Base-by-base conservation (phyloP, 345 rosid genomes). In the Noccaea bulbosa region DNA sequence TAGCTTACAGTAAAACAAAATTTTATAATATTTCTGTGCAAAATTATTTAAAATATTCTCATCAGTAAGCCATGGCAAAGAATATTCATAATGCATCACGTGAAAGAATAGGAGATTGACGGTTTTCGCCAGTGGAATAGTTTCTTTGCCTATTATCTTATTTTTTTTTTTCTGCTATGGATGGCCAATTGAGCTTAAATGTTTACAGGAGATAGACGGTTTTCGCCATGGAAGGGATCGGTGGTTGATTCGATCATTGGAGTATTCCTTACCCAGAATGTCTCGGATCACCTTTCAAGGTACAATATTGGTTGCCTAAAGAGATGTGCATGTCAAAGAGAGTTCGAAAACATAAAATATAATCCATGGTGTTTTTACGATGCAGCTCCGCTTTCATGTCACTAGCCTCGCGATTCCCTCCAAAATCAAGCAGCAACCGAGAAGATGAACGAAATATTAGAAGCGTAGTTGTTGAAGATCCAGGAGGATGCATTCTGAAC, bases 201-300 rank as follows among this genome's bases (percentile, higher is more conserved):
- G 47, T 52, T 79, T 69, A 62, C 91, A 93, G 98, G 98, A 58
- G 97, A 93, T 73, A 84, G 98, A 62, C 89, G 93, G 49, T 93
- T 93, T 86, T 89, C 97, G n/a, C 83, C 81, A 74, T 93, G 98
- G 98, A 93, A 93, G 76, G 98, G 98, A 62, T 93, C 98, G 2
- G 96, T 93, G 71, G 97, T 93, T 69, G 98, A 93, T 79, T 93
- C 98, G 0, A 97, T 93, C 40, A 82, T 93, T 50, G 98, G 98
- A 71, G 98, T 93, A 39, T 93, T 91, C 82, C 88, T 93, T 24
- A 93, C 98, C 35, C 98, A 93, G 59, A 93, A 93, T 72, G 98
- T 93, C 62, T 82, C 98, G 32, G 98, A 93, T 77, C 97, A 91
- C 69, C 97, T 93, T 41, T 93, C 98, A 70, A 93, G 98, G 98